Percentiles rank a stretch among this genome's conserved stretches.
Evolutionary conservation across 139 green algal species (phyloP).

Genomic region (Tetraselmis striata): DNA sequence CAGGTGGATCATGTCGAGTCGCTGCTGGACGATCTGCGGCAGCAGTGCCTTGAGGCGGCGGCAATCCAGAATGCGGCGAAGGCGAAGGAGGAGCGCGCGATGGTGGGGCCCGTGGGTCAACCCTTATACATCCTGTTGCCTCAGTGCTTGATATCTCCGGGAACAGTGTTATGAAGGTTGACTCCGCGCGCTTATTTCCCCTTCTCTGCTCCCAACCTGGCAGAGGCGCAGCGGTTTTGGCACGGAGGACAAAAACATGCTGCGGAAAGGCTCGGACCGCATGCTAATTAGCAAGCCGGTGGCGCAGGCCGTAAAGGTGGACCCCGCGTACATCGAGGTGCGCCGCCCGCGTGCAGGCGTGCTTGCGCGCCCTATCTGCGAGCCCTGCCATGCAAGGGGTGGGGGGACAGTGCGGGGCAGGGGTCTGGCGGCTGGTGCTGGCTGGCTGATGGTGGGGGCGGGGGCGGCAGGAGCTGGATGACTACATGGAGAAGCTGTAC

Average conservation of each 20-base stretch:
- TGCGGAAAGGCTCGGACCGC: not conserved
- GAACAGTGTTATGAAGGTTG: too few relatives aligned
- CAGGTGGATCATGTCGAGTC: constrained; percentile 42
- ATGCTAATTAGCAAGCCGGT: not conserved
- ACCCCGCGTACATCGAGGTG: constrained; percentile 5
- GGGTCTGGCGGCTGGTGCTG: not conserved
- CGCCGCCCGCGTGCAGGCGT: constrained; percentile 22
- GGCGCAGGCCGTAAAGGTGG: not conserved
- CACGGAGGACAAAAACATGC: not conserved
- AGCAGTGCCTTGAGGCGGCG: constrained; percentile 8
- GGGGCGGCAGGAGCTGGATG: constrained; percentile 46
- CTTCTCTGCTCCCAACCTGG: too few relatives aligned
- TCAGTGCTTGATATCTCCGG: too few relatives aligned
- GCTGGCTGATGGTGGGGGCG: not conserved
- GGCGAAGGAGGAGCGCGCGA: not conserved
- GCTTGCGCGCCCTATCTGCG: too few relatives aligned
- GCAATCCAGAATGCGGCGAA: not conserved
- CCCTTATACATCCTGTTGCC: too few relatives aligned
- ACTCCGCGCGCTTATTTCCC: too few relatives aligned
- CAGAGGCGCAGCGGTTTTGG: not conserved
- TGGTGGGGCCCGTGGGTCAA: not conserved
- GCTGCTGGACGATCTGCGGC: constrained; percentile 41
- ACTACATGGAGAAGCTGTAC: constrained; percentile 72
- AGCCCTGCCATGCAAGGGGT: too few relatives aligned
- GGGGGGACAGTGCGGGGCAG: not conserved